Base-by-base conservation (phyloP, 371 early-diverging fungal genomes). In the Circinella minor region DNA sequence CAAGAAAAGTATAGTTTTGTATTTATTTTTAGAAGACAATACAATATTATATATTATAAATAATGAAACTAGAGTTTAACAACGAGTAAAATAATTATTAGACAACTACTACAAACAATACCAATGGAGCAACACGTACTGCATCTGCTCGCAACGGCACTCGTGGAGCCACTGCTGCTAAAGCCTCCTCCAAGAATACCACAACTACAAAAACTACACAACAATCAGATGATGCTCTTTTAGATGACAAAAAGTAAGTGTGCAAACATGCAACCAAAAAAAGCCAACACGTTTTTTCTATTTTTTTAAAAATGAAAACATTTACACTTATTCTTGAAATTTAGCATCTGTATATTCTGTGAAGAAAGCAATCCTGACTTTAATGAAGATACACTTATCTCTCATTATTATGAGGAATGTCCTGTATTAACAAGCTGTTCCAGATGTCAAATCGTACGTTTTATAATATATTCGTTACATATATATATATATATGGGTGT, bases 391-490 rank as follows among this genome's bases (percentile, higher is more conserved):
- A 86, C 81, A 0, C 74, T 95, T 4, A 91, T 94, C 34, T 72
- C 81, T 8, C 95, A 95, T 71, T 94, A 94, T 70, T 93, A 93
- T 85, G 81, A 86, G 38, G 86, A 90, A 18, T 95, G 95, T 68
- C 90, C 91, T 17, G 83, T 90, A 72, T 80, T 93, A 8, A 87
- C 87, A 38, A 87, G 83, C 18, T 95, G 95, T 66, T 82, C 91
- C 0, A 72, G 84, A 49, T 94, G 95, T 76, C 83, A 88, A 63
- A 84, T 86, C 67, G 93, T 92, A 83, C 6, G 57, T 57, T 57
- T 34, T 7, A 18, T 57, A 18, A 37, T 27, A n/a, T 17, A 15
- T 8, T 55, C n/a, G n/a, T n/a, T n/a, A n/a, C n/a, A n/a, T n/a
- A n/a, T n/a, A 7, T 17, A 4, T 8, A 8, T 15, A 11, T 14